Evolutionary conservation across 1,284 basidiomycete genomes (phyloP).

Genomic region (Trametes versicolor): DNA sequence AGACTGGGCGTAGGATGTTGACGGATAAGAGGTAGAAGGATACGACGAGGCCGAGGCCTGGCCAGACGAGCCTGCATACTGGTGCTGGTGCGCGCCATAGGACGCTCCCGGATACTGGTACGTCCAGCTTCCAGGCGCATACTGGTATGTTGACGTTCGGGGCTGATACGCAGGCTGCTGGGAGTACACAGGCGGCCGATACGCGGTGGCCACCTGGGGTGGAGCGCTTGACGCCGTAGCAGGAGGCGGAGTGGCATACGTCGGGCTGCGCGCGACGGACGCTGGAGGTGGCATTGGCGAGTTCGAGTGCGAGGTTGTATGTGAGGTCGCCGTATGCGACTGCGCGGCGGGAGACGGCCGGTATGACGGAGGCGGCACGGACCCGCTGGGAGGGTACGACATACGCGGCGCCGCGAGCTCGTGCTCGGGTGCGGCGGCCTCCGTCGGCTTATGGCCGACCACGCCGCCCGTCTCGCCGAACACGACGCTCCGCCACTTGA

Average conservation of each 20-base stretch:
- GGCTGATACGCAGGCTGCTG: slow-evolving; percentile 35
- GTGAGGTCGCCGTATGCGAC: background rate
- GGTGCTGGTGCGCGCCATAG: background rate
- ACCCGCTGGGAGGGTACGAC: slow-evolving; percentile 8
- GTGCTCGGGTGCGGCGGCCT: slow-evolving; percentile 50
- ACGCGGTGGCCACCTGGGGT: background rate
- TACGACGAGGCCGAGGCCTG: slow-evolving; percentile 27
- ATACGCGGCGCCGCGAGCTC: slow-evolving; percentile 42
- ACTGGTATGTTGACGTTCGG: slow-evolving; percentile 36
- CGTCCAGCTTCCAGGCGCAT: slow-evolving; percentile 45
- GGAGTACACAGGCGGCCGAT: slow-evolving; percentile 1
- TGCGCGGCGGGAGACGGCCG: slow-evolving; percentile 2
- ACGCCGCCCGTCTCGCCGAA: slow-evolving; percentile 59
- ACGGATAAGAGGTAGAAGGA: slow-evolving; percentile 28
- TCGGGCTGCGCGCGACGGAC: slow-evolving; percentile 10
- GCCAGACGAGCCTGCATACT: slow-evolving; percentile 3
- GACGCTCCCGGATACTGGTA: slow-evolving; percentile 37
- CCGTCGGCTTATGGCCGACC: slow-evolving; percentile 71
- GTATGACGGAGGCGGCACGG: slow-evolving; percentile 47
- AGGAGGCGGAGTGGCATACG: slow-evolving; percentile 12
- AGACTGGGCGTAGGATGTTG: slow-evolving; percentile 32
- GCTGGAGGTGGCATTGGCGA: slow-evolving; percentile 4
- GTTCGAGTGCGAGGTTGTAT: slow-evolving; percentile 3
- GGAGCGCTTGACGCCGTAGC: background rate
- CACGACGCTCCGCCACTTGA: slow-evolving; percentile 83